Base-by-base conservation (phyloP, 306 rosid genomes). In the Trifolium dubium region DNA sequence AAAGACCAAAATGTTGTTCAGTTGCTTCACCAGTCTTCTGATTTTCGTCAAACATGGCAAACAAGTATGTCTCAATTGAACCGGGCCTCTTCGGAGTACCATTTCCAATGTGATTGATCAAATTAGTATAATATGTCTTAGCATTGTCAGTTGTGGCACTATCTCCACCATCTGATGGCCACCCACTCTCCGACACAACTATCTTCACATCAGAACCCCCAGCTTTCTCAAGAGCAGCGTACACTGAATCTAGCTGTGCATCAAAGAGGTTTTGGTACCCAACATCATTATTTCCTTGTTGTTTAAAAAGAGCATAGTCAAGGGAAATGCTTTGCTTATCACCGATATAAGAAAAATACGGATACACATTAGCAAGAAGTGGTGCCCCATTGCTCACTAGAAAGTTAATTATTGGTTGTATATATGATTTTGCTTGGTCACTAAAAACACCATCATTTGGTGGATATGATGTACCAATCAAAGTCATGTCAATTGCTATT, bases 331-430 rank as follows among this genome's bases (percentile, higher is more conserved):
- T 0, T 15, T 9, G 15, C 10, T 54, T n/a, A 58, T 78, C 0
- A 0, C 0, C 3, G 0, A 2, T 5, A 32, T 85, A 82, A 60
- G 77, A 66, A 2, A 86, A 68, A 49, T 89, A 92, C 0, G 97
- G 89, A 37, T 92, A 89, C 10, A 88, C 73, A 63, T 92, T 92
- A 0, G 78, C 86, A 19, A 92, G 92, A 73, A 92, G 89, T 58
- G 93, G 92, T 30, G 92, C 31, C 0, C 80, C 87, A 29, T 80
- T 84, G 28, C 1, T 51, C 6, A 2, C 67, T 2, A 92, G 54
- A 73, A 85, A 92, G 2, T 28, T 0, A 1, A 85, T 43, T 6
- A 92, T 80, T 29, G 91, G 93, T 0, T 30, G 55, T 37, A 86
- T 70, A 28, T 73, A 85, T 47, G 40, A 6, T 1, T 0, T 30